Base-by-base conservation (phyloP, 2,329 filamentous ascomycete species). In the Scedosporium dehoogii region DNA sequence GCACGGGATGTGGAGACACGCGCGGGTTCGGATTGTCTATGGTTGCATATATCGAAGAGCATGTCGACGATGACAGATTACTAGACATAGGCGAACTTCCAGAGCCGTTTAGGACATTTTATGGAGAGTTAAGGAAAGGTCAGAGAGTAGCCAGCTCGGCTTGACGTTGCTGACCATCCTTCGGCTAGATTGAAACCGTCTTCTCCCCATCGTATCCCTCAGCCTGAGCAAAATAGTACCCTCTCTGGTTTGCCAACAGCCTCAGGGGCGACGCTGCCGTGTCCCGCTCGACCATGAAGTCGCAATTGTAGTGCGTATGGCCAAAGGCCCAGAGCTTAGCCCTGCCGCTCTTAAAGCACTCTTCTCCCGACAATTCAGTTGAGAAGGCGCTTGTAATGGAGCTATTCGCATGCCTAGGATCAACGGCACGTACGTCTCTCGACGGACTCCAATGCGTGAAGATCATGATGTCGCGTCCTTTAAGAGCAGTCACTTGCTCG, bases 271-370 rank as follows among this genome's bases (percentile, higher is more conserved):
- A 14, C n/a, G 21, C 46, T 1, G 59, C 56, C 51, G 61, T 63
- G 25, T 53, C 69, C 57, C 62, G 59, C 4, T 68, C 68, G 14
- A 74, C 71, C 6, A 64, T 57, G 60, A 74, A 78, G 59, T 74
- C 70, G 66, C 73, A 77, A 65, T 76, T 78, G 64, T 71, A 78
- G 67, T 81, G 78, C 12, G 78, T 81, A 66, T 81, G 78, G 2
- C 78, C 77, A 69, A 79, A 80, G 2, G 74, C 78, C 78, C 78
- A 80, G 3, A 78, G 23, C 42, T 68, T 70, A 4, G 80, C 77
- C 3, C 63, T 69, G 0, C 63, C 63, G 61, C 68, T 73, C 38
- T 61, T 70, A 74, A 74, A 79, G 61, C 77, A 79, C 12, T 62
- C 29, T 59, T 79, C 70, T 1, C 44, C 62, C 0, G 68, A 68